These are phyloP conservation scores for Zygosaccharomyces lentus DNA, from an alignment of 805 yeast genomes.

Conservation along the genomic window DNA sequence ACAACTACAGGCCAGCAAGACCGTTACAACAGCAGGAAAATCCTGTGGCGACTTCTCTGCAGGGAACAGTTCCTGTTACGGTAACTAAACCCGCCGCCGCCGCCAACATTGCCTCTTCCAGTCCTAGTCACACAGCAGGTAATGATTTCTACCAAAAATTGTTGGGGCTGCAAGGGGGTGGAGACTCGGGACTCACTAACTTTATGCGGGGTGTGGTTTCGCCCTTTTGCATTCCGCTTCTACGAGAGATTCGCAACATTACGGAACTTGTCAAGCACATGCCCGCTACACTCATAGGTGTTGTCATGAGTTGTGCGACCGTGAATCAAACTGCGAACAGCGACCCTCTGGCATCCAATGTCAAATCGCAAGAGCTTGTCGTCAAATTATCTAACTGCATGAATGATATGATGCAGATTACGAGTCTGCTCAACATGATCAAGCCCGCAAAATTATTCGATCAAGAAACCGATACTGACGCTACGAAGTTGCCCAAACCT, in stretches of 20 bases:
- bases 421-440: conserved; percentile 28
- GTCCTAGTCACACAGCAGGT: conserved; percentile 7
- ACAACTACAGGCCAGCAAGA: conserved; percentile 18
- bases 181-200: conserved; percentile 12
- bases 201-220: conserved; percentile 26
- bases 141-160: conserved; percentile 30
- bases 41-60: not conserved
- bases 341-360: not conserved
- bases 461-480: conserved; percentile 4
- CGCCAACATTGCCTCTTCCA: not conserved
- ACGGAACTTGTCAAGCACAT: conserved; percentile 29
- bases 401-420: conserved; percentile 33
- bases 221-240: conserved; percentile 29
- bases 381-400: conserved; percentile 31
- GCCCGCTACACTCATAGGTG: conserved; percentile 30
- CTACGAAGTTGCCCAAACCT: not conserved
- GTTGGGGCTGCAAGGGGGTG: conserved; percentile 25
- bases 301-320: conserved; percentile 24
- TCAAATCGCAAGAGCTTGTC: conserved; percentile 28
- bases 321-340: conserved; percentile 9
- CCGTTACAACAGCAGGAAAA: not conserved
- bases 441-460: conserved; percentile 32
- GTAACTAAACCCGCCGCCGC: not conserved
- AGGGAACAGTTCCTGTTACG: not conserved
- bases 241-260: conserved; percentile 28